A percentile compares a stretch with the other conserved stretches of the same genome.
Conservation (phyloP, 352 stramenopile species). For the Phytophthora constricta region DNA sequence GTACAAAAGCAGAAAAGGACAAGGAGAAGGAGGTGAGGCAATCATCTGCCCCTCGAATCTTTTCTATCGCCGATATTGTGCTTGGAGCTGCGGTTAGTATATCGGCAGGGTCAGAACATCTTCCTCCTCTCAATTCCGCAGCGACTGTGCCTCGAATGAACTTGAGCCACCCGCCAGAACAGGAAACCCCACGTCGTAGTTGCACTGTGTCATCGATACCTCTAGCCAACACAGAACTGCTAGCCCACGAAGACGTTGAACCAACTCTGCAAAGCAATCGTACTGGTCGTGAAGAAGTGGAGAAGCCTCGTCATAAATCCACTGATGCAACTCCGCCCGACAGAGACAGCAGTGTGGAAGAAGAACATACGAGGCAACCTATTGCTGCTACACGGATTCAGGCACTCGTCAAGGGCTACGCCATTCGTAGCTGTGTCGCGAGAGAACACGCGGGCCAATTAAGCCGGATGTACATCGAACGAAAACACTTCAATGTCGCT, state of each 20-base stretch:
- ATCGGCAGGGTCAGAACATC: background rate
- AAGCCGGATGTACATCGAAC: slow-evolving; percentile 71
- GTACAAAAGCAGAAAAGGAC: background rate
- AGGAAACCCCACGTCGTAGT: slow-evolving; percentile 18
- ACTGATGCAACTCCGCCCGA: slow-evolving; percentile 4
- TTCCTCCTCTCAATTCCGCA: slow-evolving; percentile 12
- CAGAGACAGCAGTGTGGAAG: background rate
- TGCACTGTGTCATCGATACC: slow-evolving; percentile 23
- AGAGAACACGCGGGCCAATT: slow-evolving; percentile 43
- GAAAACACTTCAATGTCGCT: slow-evolving; percentile 53
- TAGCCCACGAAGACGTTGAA: background rate
- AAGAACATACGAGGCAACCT: slow-evolving; percentile 1
- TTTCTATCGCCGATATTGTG: slow-evolving; percentile 19
- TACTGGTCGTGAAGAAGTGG: slow-evolving; percentile 19
- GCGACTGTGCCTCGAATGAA: slow-evolving; percentile 23
- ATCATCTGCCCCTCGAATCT: slow-evolving; percentile 3
- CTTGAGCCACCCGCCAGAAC: slow-evolving; percentile 11
- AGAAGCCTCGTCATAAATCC: background rate
- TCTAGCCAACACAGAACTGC: background rate
- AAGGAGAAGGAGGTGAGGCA: background rate
- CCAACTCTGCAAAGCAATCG: slow-evolving; percentile 11
- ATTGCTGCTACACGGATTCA: slow-evolving; percentile 53
- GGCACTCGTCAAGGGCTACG: slow-evolving; percentile 34
- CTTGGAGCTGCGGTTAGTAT: slow-evolving; percentile 18
- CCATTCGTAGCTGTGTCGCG: slow-evolving; percentile 30